phyloP scores from a whole-genome alignment of 2,329 filamentous ascomycete genomes.

The Mycosphaerella sp. region DNA sequence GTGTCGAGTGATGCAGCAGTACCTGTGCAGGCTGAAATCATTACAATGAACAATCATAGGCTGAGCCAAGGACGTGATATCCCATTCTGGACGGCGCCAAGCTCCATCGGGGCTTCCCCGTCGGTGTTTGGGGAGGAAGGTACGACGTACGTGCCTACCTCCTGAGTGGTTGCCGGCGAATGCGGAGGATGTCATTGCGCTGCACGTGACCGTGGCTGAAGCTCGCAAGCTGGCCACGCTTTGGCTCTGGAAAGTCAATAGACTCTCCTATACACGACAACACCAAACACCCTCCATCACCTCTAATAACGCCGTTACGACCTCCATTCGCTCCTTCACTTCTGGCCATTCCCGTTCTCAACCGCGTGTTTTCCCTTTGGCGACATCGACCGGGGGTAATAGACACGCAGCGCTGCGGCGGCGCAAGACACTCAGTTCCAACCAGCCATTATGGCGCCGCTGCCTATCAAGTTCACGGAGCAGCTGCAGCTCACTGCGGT shows the following conservation, averaged over 20 bases:
- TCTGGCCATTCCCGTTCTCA: conserved; percentile 11
- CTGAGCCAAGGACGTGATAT: too few species aligned
- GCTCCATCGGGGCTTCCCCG: too few species aligned
- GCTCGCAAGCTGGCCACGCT: background rate
- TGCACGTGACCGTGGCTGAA: background rate
- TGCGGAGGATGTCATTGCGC: background rate
- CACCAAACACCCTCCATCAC: background rate
- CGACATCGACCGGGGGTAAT: conserved; percentile 2
- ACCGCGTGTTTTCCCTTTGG: conserved; percentile 9
- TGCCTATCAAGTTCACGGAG: conserved; percentile 92
- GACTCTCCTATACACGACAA: background rate
- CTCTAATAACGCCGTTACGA: conserved; percentile 29
- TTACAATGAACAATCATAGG: too few species aligned
- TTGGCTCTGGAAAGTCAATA: background rate
- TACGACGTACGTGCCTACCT: too few species aligned
- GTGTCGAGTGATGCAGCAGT: too few species aligned
- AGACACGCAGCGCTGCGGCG: conserved; percentile 20
- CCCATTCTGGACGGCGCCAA: too few species aligned
- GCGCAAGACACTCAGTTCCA: conserved; percentile 19
- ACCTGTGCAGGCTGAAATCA: too few species aligned
- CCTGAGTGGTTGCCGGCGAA: too few species aligned
- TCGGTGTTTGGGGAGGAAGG: too few species aligned
- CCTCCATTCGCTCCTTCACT: conserved; percentile 29
- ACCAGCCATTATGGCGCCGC: conserved; percentile 49
- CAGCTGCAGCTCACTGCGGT: conserved; percentile 59